Base-by-base conservation (phyloP, 73 alveolate genomes). In the Tetrahymena thermophila region DNA sequence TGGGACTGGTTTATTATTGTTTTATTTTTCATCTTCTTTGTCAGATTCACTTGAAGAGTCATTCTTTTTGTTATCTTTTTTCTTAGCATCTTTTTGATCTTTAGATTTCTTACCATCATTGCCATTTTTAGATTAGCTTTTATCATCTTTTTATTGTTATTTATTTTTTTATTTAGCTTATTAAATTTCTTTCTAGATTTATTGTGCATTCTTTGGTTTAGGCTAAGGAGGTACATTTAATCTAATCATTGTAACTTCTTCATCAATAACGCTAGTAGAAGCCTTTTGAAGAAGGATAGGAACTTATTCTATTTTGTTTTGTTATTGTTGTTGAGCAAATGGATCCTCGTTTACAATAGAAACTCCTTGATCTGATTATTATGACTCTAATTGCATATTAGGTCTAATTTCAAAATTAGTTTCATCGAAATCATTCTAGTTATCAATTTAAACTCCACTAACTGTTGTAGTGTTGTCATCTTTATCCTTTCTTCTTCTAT, bases 401-500 rank as follows among this genome's bases (percentile, higher is more conserved):
- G 83, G 83, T 94, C 97, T 57, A 94, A 43, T 43, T 56, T 50
- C 94, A 43, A 50, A 50, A 16, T 50, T 50, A 14, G 83, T 94
- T 42, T 96, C 89, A 44, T 94, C 97, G 16, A 44, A 43, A 17
- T 93, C 85, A 28, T 44, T 57, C 84, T 94, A 96, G 16, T 38
- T n/a, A 85, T 95, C 97, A 89, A 56, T 50, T 50, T 85, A 44
- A 55, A 85, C 95, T 25, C 83, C 43, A 17, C 94, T 85, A 34
- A 85, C 97, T 28, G 89, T 35, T 15, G 58, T 19, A 43, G 93
- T 44, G 85, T 96, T 96, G 31, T 97, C 98, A 44, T 95, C 95
- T 34, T 38, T 56, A 19, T 85, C 85, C 94, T 97, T 97, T 35
- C 96, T 96, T 94, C 89, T 94, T 85, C 99, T 95, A 84, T 98